phyloP scores from a whole-genome alignment of 2,329 filamentous ascomycete genomes.

The Ophiobolus disseminans region DNA sequence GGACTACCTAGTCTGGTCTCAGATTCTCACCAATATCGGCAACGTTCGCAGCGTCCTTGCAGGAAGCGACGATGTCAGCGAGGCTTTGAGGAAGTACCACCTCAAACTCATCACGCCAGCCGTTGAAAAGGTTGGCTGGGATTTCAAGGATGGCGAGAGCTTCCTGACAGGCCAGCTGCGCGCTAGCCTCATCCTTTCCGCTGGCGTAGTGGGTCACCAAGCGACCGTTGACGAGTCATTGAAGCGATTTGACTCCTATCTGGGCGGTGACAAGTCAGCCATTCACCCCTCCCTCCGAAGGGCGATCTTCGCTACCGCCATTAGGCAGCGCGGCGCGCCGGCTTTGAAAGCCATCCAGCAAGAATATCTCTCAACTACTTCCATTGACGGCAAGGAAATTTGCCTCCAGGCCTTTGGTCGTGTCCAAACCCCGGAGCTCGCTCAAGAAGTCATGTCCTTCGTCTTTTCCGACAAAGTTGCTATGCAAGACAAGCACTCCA shows the following conservation, averaged over 20 bases:
- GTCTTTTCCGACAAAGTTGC: slow-evolving; percentile 85
- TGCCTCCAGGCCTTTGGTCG: slow-evolving; percentile 78
- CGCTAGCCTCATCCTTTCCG: slow-evolving; percentile 77
- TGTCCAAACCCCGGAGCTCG: slow-evolving; percentile 71
- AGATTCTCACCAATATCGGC: slow-evolving; percentile 77
- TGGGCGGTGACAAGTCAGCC: slow-evolving; percentile 69
- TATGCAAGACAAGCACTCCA: slow-evolving; percentile 85
- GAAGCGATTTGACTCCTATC: slow-evolving; percentile 81
- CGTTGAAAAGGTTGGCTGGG: slow-evolving; percentile 83
- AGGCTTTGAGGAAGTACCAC: slow-evolving; percentile 78
- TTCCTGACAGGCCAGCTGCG: slow-evolving; percentile 84
- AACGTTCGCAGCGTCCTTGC: slow-evolving; percentile 86
- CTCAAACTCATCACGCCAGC: slow-evolving; percentile 78
- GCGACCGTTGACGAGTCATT: slow-evolving; percentile 75
- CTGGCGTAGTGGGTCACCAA: slow-evolving; percentile 78
- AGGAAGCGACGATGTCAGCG: slow-evolving; percentile 73
- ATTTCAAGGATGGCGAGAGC: slow-evolving; percentile 77
- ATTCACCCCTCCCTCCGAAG: slow-evolving; percentile 83
- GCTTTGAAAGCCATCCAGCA: slow-evolving; percentile 80
- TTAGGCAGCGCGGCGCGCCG: slow-evolving; percentile 73
- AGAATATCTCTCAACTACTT: slow-evolving; percentile 82
- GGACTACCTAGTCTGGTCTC: slow-evolving; percentile 88
- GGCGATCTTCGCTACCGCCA: slow-evolving; percentile 79
- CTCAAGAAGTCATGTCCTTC: slow-evolving; percentile 72
- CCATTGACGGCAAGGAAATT: slow-evolving; percentile 91